These are phyloP conservation scores for Paecilomyces fulvus DNA, from an alignment of 2,329 filamentous ascomycete genomes.

Conservation along the genomic window DNA sequence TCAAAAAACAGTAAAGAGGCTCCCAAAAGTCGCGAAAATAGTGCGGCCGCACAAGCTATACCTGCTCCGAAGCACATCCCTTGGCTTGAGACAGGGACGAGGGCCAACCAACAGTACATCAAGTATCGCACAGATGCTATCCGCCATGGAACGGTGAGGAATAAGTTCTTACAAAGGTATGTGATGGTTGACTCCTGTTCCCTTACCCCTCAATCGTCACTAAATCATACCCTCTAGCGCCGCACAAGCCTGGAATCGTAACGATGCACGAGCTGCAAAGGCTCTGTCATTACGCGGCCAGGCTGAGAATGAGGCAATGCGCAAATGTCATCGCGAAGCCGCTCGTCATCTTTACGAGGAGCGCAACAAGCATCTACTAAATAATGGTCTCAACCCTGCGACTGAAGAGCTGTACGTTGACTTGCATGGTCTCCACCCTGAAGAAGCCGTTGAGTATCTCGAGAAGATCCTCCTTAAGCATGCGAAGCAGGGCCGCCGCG, in stretches of 20 bases:
- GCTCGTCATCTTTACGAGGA: slow-evolving; percentile 88
- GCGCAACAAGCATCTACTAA: slow-evolving; percentile 62
- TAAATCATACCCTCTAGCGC: slow-evolving; percentile 48
- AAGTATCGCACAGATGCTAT: slow-evolving; percentile 94
- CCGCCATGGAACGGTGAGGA: slow-evolving; percentile 89
- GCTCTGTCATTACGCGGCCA: slow-evolving; percentile 88
- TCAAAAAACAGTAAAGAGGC: slow-evolving; percentile 54
- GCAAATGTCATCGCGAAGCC: slow-evolving; percentile 90
- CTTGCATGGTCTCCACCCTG: slow-evolving; percentile 94
- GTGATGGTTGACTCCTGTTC: slow-evolving; percentile 10
- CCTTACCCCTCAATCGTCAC: not conserved
- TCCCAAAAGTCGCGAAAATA: slow-evolving; percentile 64
- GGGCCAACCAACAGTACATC: slow-evolving; percentile 86
- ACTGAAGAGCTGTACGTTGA: slow-evolving; percentile 81
- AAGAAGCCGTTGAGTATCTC: slow-evolving; percentile 92
- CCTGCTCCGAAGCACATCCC: slow-evolving; percentile 84
- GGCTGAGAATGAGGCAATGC: slow-evolving; percentile 95
- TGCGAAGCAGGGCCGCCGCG: slow-evolving; percentile 52
- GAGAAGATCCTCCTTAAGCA: slow-evolving; percentile 83
- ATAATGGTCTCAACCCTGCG: slow-evolving; percentile 34
- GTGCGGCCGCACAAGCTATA: slow-evolving; percentile 72
- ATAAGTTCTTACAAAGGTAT: slow-evolving; percentile 93
- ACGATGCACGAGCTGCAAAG: slow-evolving; percentile 92
- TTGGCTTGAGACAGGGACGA: slow-evolving; percentile 89
- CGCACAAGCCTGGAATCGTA: slow-evolving; percentile 96